Percentiles rank a stretch among this genome's conserved stretches.
Conservation (phyloP, 2,329 filamentous ascomycete species). For the Hypoxylon sp. region DNA sequence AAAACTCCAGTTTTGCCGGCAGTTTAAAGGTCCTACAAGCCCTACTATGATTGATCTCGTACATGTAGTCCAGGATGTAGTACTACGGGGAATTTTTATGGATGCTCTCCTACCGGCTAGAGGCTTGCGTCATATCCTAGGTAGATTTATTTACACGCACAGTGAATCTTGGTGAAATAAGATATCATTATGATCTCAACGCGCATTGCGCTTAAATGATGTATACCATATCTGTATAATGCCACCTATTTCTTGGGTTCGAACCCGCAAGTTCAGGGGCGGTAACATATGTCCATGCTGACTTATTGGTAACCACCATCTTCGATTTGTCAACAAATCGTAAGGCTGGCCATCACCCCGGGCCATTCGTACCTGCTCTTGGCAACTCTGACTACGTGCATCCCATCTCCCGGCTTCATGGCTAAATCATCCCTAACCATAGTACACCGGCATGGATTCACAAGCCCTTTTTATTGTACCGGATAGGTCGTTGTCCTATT, state of each 20-base stretch:
- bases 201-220: background rate
- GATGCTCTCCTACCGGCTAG: background rate
- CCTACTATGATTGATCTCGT: background rate
- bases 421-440: conserved; percentile 8
- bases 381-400: background rate
- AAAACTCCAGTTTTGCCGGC: background rate
- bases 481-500: background rate
- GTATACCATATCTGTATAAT: background rate
- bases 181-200: background rate
- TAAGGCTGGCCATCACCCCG: background rate
- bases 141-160: no score
- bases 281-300: background rate
- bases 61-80: no score
- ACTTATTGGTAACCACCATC: background rate
- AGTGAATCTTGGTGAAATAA: no score
- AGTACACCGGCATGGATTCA: background rate
- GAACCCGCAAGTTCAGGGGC: background rate
- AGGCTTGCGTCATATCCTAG: no score
- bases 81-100: no score
- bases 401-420: conserved; percentile 12
- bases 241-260: background rate
- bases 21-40: background rate
- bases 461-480: background rate
- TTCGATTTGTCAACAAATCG: conserved; percentile 5
- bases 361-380: background rate